Evolutionary conservation across 352 stramenopile species (phyloP), one percentile per base, ranked within the genome.

Genomic region (Lagenidium giganteum): DNA sequence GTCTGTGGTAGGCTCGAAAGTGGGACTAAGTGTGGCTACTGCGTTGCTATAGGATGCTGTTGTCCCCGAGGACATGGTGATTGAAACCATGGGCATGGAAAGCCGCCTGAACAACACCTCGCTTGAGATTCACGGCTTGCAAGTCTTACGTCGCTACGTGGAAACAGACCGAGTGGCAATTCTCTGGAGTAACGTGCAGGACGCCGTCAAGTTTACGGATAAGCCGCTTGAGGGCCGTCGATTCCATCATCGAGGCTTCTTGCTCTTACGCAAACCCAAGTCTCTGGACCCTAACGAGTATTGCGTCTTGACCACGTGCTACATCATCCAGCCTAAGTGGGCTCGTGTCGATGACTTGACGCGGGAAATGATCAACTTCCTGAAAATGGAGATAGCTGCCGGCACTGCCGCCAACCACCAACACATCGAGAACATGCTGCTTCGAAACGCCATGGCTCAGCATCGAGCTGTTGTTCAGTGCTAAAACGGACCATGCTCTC

Each of bases 11-110:
- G n/a, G n/a, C n/a, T n/a, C n/a, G n/a, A n/a, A n/a, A n/a, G n/a
- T n/a, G n/a, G n/a, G n/a, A n/a, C n/a, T n/a, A n/a, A n/a, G n/a
- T n/a, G n/a, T n/a, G n/a, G n/a, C n/a, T n/a, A n/a, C n/a, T n/a
- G n/a, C n/a, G n/a, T n/a, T n/a, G n/a, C n/a, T n/a, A n/a, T n/a
- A n/a, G n/a, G n/a, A n/a, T n/a, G n/a, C n/a, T n/a, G n/a, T n/a
- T n/a, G n/a, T n/a, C n/a, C n/a, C n/a, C n/a, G 67, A 62, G 23
- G 62, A 77, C 29, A 77, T 55, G n/a, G 65, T 77, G 20, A 60
- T 77, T 36, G 66, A 77, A 36, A 55, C 51, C 8, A 70, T 67
- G 24, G 60, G 58, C 12, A 70, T 77, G 54, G 66, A 70, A 26
- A 55, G 69, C 24, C 18, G 51, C 20, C 51, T 52, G 34, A 70